phyloP scores from a whole-genome alignment of 352 stramenopile species.

The Phytophthora multivora region DNA sequence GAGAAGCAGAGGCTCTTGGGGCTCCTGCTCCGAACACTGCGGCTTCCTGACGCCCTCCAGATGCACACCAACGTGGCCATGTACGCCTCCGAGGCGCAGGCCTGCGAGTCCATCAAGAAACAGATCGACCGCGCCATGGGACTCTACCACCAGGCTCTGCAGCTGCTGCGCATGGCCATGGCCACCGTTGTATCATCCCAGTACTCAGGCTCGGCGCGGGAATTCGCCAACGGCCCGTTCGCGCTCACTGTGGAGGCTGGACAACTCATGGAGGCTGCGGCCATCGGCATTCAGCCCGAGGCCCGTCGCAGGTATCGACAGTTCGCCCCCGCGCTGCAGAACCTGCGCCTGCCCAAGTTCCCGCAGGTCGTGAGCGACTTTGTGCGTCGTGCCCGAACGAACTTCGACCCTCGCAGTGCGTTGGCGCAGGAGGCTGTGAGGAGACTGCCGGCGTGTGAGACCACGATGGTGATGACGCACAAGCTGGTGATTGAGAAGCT shows the following conservation, averaged over 20 bases:
- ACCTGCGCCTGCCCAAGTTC: conserved; percentile 67
- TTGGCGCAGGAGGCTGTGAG: conserved; percentile 62
- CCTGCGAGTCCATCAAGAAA: conserved; percentile 70
- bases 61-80: conserved; percentile 80
- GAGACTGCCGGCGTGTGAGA: conserved; percentile 69
- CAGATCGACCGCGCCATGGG: conserved; percentile 61
- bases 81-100: conserved; percentile 71
- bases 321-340: conserved; percentile 52
- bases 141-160: conserved; percentile 69
- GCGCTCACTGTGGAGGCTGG: conserved; percentile 69
- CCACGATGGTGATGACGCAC: conserved; percentile 74
- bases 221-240: conserved; percentile 74
- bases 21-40: conserved; percentile 46
- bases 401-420: conserved; percentile 62
- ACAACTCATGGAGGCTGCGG: conserved; percentile 66
- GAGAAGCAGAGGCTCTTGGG: conserved; percentile 67
- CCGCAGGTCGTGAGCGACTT: conserved; percentile 65
- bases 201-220: conserved; percentile 67
- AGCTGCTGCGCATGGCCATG: conserved; percentile 71
- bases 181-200: conserved; percentile 64
- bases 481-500: conserved; percentile 81
- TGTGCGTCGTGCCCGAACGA: conserved; percentile 61
- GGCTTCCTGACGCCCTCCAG: conserved; percentile 59
- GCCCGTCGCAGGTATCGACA: conserved; percentile 64
- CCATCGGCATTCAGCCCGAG: conserved; percentile 73